Percentiles rank a stretch among this genome's conserved stretches.
These are phyloP conservation scores for Beauveria australis DNA, from an alignment of 2,329 filamentous ascomycete genomes.

Conservation along the genomic window DNA sequence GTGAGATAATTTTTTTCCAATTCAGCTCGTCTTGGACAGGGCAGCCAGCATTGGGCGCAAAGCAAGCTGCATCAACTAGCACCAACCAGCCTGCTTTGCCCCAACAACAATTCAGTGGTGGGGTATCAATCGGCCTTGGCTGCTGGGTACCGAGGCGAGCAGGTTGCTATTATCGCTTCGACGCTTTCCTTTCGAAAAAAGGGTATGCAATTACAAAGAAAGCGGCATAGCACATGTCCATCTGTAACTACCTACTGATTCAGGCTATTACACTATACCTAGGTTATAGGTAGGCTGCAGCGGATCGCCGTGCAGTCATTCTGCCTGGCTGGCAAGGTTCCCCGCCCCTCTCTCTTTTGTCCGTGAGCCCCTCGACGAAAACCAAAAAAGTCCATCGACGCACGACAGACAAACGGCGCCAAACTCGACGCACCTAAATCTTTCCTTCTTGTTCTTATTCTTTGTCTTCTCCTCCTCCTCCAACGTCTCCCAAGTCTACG, in stretches of 20 bases:
- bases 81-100: background rate
- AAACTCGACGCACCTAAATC: background rate
- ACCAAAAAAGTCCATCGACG: background rate
- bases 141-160: background rate
- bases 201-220: background rate
- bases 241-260: too few species aligned
- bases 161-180: background rate
- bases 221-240: too few species aligned
- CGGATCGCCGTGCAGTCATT: too few species aligned
- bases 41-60: background rate
- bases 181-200: background rate
- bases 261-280: too few species aligned
- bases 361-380: constrained; percentile 2
- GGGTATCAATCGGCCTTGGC: background rate
- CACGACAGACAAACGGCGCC: background rate
- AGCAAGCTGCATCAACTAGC: background rate
- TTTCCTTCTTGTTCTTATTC: background rate
- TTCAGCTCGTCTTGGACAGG: background rate
- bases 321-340: background rate
- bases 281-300: too few species aligned
- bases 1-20: background rate
- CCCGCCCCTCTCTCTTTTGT: background rate
- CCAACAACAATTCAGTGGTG: background rate
- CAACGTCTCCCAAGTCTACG: background rate
- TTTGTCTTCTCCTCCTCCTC: background rate